phyloP scores from a whole-genome alignment of 1,284 basidiomycete genomes.

The Apiotrichum montevideense region DNA sequence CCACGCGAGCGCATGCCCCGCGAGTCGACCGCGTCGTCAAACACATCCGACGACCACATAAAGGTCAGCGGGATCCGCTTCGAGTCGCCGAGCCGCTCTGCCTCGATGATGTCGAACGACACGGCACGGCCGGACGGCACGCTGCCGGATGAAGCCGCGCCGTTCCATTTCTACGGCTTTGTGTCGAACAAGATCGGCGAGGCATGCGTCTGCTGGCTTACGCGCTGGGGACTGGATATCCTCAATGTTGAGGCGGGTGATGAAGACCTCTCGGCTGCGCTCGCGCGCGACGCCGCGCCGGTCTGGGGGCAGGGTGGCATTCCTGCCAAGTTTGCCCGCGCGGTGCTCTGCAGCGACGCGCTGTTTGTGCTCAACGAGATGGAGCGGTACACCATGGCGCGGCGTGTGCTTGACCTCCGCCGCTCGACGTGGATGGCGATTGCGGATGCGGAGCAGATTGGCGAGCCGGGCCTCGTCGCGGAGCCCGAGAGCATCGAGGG shows the following conservation, averaged over 20 bases:
- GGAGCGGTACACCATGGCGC: slow-evolving; percentile 72
- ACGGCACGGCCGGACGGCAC: slow-evolving; percentile 6
- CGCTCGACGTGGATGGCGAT: slow-evolving; percentile 45
- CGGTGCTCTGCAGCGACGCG: slow-evolving; percentile 68
- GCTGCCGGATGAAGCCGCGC: background rate
- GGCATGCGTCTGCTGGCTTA: slow-evolving; percentile 79
- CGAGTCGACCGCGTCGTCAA: slow-evolving; percentile 12
- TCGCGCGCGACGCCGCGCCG: slow-evolving; percentile 7
- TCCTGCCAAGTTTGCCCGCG: slow-evolving; percentile 63
- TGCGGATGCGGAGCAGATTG: slow-evolving; percentile 10
- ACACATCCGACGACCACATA: slow-evolving; percentile 11
- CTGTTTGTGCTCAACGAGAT: slow-evolving; percentile 74
- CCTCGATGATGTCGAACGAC: slow-evolving; percentile 6
- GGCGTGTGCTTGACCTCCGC: slow-evolving; percentile 66
- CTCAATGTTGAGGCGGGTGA: slow-evolving; percentile 59
- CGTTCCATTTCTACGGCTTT: slow-evolving; percentile 65
- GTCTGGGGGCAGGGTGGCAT: slow-evolving; percentile 69
- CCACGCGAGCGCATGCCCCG: background rate
- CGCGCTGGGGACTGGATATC: slow-evolving; percentile 76
- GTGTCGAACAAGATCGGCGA: slow-evolving; percentile 86
- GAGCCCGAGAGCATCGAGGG: slow-evolving; percentile 21
- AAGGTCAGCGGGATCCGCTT: slow-evolving; percentile 4
- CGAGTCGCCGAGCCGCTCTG: slow-evolving; percentile 2
- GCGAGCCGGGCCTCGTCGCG: slow-evolving; percentile 6
- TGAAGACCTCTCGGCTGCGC: background rate